Percentiles rank a stretch among this genome's conserved stretches.
phyloP scores from a whole-genome alignment of 805 yeast genomes.

The Lipomyces lipofer region DNA sequence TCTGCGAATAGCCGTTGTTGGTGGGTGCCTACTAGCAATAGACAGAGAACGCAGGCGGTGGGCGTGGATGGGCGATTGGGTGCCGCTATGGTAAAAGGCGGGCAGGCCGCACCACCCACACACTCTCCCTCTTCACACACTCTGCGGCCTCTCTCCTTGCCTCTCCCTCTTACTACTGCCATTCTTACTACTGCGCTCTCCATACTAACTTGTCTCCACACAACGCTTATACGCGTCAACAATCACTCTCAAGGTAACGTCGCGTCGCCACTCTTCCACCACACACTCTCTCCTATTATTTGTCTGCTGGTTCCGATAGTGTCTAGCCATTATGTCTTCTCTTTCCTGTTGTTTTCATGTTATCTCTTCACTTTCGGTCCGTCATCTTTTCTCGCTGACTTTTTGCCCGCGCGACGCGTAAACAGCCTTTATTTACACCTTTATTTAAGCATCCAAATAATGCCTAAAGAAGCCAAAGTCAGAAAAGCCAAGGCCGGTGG shows the following conservation, averaged over 20 bases:
- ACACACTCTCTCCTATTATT: neutral
- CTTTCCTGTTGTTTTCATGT: neutral
- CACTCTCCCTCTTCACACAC: conserved; percentile 14
- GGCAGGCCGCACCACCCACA: conserved; percentile 16
- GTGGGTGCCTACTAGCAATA: neutral
- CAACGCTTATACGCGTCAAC: neutral
- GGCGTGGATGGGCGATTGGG: neutral
- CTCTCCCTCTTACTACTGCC: neutral
- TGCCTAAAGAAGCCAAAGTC: conserved; percentile 32
- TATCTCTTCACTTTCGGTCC: neutral
- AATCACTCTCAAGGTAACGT: neutral
- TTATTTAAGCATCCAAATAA: conserved; percentile 4
- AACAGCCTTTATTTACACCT: conserved; percentile 1
- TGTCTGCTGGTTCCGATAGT: neutral
- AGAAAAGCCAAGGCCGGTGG: conserved; percentile 32
- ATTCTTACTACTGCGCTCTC: neutral
- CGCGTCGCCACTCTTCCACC: conserved; percentile 4
- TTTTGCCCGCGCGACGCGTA: conserved; percentile 10
- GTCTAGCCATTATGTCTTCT: neutral
- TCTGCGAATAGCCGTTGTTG: neutral
- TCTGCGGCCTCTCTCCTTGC: conserved; percentile 3
- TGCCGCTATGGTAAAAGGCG: conserved; percentile 15
- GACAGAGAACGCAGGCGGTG: neutral
- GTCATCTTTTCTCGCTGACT: conserved; percentile 1
- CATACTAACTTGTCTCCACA: neutral